Percentiles rank a stretch among this genome's conserved stretches.
These are phyloP conservation scores for Pseudogymnoascus sp. DNA, from an alignment of 2,329 filamentous ascomycete species.

Conservation along the genomic window DNA sequence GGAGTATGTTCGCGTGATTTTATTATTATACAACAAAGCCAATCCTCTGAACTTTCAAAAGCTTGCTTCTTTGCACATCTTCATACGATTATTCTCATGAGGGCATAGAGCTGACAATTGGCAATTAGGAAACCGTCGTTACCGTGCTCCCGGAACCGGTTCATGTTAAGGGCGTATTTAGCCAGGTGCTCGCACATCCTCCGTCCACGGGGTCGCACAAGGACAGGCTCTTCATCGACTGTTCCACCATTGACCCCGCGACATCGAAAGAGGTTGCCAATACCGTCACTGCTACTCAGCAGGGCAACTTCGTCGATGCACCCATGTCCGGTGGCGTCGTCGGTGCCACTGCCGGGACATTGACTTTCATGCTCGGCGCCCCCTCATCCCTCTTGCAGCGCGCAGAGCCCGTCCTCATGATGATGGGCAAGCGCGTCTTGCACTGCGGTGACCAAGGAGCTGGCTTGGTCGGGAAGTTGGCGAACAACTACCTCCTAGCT, in stretches of 20 bases:
- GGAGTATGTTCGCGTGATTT: constrained; percentile 53
- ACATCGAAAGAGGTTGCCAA: constrained; percentile 74
- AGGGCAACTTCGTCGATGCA: constrained; percentile 81
- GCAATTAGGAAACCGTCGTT: constrained; percentile 68
- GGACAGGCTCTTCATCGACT: constrained; percentile 83
- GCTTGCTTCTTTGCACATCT: constrained; percentile 10
- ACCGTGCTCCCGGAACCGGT: constrained; percentile 84
- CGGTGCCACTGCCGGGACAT: constrained; percentile 74
- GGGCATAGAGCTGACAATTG: constrained; percentile 14
- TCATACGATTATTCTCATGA: background rate
- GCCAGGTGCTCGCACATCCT: constrained; percentile 60
- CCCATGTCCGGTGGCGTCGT: constrained; percentile 97
- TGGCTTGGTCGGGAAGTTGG: constrained; percentile 84
- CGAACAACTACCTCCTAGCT: constrained; percentile 94
- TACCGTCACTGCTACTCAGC: constrained; percentile 56
- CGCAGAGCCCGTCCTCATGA: constrained; percentile 61
- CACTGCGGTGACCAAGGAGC: constrained; percentile 80
- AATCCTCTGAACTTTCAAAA: constrained; percentile 58
- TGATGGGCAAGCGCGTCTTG: constrained; percentile 81
- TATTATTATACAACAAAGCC: constrained; percentile 52
- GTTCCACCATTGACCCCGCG: constrained; percentile 89
- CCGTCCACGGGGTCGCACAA: constrained; percentile 41
- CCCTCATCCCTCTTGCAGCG: constrained; percentile 52
- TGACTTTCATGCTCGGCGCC: constrained; percentile 94
- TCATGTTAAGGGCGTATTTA: constrained; percentile 79